phyloP scores from a whole-genome alignment of 768 basidiomycete genomes.

The Tylopilus felleus region DNA sequence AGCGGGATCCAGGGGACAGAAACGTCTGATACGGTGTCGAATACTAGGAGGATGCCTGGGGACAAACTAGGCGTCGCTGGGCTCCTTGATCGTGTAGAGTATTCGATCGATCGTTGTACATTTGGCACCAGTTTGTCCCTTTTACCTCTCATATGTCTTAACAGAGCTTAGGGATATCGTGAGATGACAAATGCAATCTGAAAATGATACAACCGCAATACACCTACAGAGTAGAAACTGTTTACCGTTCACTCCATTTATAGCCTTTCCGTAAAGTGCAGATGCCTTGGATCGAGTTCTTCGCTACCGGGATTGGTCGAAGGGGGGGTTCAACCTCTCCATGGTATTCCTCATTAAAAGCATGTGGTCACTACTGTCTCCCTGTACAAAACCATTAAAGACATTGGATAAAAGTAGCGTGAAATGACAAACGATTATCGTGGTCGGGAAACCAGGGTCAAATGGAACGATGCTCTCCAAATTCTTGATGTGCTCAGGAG shows the following conservation, averaged over 20 bases:
- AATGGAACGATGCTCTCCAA: constrained; percentile 39
- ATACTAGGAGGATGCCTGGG: no score
- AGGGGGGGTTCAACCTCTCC: not conserved
- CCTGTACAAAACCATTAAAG: not conserved
- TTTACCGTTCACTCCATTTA: not conserved
- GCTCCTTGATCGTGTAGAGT: no score
- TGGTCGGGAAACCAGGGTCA: constrained; percentile 38
- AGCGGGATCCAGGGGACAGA: no score
- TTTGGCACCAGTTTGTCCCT: no score
- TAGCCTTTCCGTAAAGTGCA: no score
- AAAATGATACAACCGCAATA: not conserved
- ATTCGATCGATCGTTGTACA: no score
- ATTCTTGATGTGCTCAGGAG: constrained; percentile 36
- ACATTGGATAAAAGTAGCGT: not conserved
- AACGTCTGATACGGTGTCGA: no score
- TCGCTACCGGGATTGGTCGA: not conserved
- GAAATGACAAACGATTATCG: not conserved
- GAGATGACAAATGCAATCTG: not conserved
- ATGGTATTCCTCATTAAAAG: not conserved
- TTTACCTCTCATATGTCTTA: no score
- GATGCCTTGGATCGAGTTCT: not conserved
- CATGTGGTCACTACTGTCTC: not conserved
- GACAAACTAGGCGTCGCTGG: no score
- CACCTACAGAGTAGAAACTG: no score
- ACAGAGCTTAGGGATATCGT: no score